Evolutionary conservation across 768 basidiomycete species (phyloP), one percentile per base, ranked within the genome.

Genomic region (Megacollybia marginata): DNA sequence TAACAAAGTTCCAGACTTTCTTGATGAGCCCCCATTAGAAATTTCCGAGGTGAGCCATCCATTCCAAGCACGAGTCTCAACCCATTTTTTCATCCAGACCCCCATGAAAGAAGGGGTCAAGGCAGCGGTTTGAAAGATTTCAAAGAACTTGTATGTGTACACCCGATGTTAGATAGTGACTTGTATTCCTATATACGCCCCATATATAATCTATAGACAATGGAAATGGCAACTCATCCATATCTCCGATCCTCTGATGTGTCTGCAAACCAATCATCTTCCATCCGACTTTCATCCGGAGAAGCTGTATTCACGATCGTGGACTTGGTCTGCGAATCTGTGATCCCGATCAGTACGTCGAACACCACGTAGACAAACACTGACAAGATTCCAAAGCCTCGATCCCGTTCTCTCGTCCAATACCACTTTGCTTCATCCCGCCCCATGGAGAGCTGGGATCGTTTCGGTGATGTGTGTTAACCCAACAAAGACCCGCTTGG

Each of bases 361-460:
- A 15, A 5, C 10, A 16, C 28, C 11, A 2, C 42, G 18, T 19
- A 48, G 12, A 13, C 43, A 42, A 38, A 4, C 28, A 73, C 86
- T 52, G 53, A 88, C 88, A 92, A 52, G 84, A 75, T 62, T 88
- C 79, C 46, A 83, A 79, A 13, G 89, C 88, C 60, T 92, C 90
- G 4, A 86, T 50, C 1, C 91, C 91, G 54, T 93, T 93, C 61
- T 93, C 91, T 50, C 91, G 67, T 5, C 91, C 90, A 47, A 90
- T 84, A 1, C 90, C 90, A 57, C 89, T 92, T 55, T 86, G 84
- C 62, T 92, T 91, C 88, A 91, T 88, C 6, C 89, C 89, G 16
- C 89, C 89, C 90, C 91, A 93, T 36, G 91, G 89, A 32, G 87
- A 90, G 54, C 85, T 86, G 8, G 91, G 91, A 59, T 92, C 89